Evolutionary conservation across 2,329 filamentous ascomycete species (phyloP).

Genomic region (Pseudopyricularia cyperi): DNA sequence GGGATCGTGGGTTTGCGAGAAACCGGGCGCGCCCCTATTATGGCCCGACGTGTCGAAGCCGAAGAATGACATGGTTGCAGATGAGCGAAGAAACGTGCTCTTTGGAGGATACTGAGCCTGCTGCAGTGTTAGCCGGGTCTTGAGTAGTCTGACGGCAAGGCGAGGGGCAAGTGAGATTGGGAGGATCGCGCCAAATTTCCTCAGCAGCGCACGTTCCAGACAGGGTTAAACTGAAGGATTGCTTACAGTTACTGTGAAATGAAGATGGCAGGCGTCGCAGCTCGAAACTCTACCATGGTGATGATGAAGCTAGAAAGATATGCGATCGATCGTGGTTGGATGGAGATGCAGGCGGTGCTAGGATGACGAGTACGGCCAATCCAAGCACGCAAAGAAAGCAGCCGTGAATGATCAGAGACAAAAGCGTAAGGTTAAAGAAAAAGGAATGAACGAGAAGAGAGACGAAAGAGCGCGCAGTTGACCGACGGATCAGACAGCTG

Average conservation of each 20-base stretch:
- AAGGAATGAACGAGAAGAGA: neutral
- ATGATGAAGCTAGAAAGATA: neutral
- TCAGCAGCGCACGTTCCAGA: neutral
- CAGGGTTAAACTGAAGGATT: neutral
- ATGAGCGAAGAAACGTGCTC: neutral
- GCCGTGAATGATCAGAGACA: no score
- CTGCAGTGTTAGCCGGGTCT: neutral
- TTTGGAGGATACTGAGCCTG: neutral
- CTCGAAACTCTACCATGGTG: constrained; percentile 3
- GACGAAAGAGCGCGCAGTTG: neutral
- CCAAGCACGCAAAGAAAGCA: neutral
- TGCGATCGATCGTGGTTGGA: neutral
- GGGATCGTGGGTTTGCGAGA: constrained; percentile 71
- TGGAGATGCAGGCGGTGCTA: neutral
- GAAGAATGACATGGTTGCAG: constrained; percentile 69
- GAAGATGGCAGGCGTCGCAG: neutral
- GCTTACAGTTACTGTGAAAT: constrained; percentile 2
- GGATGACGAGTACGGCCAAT: neutral
- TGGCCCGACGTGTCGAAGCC: constrained; percentile 67
- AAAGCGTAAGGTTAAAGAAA: no score
- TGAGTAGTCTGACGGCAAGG: no score
- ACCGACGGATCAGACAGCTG: neutral
- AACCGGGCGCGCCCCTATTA: constrained; percentile 59
- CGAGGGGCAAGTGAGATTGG: neutral
- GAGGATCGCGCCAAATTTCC: neutral